Percentiles rank a stretch among this genome's conserved stretches.
Conservation (phyloP, 495 filamentous ascomycete genomes). For the Apiosordaria backusii region DNA sequence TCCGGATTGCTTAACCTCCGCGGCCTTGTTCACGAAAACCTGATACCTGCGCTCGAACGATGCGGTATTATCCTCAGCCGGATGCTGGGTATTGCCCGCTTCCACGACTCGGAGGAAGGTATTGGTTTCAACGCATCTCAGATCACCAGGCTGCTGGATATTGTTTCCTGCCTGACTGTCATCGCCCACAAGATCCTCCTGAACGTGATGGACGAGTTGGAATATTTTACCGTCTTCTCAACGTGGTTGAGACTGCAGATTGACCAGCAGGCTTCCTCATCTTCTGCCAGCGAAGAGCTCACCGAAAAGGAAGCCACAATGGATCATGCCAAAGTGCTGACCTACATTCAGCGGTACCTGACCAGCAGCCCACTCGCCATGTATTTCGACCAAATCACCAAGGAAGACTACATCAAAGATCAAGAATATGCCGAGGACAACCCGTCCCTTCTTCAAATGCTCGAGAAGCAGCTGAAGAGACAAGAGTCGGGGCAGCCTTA, state of each 20-base stretch:
- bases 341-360: conserved; percentile 52
- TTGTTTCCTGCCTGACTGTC: conserved; percentile 70
- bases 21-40: conserved; percentile 74
- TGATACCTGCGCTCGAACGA: conserved; percentile 82
- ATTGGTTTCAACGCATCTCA: conserved; percentile 59
- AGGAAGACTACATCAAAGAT: conserved; percentile 30
- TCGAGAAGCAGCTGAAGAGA: conserved; percentile 46
- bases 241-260: conserved; percentile 85
- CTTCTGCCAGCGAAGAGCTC: conserved; percentile 47
- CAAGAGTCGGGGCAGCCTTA: conserved; percentile 38
- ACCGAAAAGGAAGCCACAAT: conserved; percentile 53
- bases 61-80: conserved; percentile 77
- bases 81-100: conserved; percentile 80
- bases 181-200: conserved; percentile 71
- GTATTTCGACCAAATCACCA: conserved; percentile 37
- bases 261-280: conserved; percentile 52
- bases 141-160: conserved; percentile 57
- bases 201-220: conserved; percentile 69
- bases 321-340: conserved; percentile 51
- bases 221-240: conserved; percentile 74
- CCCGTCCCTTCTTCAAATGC: conserved; percentile 41
- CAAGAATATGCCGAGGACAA: conserved; percentile 35
- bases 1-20: conserved; percentile 74
- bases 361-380: conserved; percentile 42
- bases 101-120: conserved; percentile 62